Evolutionary conservation across 164 flowering plant species (phyloP).

Genomic region (Nymphaea colorata): DNA sequence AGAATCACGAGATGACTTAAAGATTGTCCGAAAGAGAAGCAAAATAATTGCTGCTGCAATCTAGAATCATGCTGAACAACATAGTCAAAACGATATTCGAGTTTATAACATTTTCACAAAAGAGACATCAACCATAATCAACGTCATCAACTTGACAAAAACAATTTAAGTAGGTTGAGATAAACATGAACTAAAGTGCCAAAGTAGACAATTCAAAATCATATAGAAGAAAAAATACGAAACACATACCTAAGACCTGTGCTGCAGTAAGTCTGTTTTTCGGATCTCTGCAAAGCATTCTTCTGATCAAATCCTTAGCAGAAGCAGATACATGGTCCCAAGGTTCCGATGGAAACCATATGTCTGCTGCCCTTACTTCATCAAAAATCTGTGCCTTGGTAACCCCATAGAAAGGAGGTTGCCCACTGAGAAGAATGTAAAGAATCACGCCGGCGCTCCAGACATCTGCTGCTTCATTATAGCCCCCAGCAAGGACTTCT

Average conservation of each 20-base stretch:
- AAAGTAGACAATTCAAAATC: no score
- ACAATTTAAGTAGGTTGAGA: not conserved
- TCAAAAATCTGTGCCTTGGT: constrained; percentile 72
- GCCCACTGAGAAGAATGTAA: constrained; percentile 71
- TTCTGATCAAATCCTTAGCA: constrained; percentile 54
- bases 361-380: constrained; percentile 67
- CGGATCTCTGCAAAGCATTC: constrained; percentile 70
- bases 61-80: no score
- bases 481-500: constrained; percentile 68
- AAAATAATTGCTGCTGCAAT: not conserved
- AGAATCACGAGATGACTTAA: not conserved
- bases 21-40: not conserved
- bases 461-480: constrained; percentile 68
- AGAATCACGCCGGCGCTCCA: constrained; percentile 89
- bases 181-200: not conserved
- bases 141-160: not conserved
- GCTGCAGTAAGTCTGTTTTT: constrained; percentile 49
- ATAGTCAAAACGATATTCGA: not conserved
- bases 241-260: constrained; percentile 60
- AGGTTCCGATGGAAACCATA: constrained; percentile 51
- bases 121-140: not conserved
- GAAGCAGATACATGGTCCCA: constrained; percentile 54
- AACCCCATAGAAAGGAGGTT: constrained; percentile 86
- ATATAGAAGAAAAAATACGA: not conserved
- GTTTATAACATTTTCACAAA: not conserved